Evolutionary conservation across 495 filamentous ascomycete species (phyloP).

Genomic region (Talaromyces adpressus): DNA sequence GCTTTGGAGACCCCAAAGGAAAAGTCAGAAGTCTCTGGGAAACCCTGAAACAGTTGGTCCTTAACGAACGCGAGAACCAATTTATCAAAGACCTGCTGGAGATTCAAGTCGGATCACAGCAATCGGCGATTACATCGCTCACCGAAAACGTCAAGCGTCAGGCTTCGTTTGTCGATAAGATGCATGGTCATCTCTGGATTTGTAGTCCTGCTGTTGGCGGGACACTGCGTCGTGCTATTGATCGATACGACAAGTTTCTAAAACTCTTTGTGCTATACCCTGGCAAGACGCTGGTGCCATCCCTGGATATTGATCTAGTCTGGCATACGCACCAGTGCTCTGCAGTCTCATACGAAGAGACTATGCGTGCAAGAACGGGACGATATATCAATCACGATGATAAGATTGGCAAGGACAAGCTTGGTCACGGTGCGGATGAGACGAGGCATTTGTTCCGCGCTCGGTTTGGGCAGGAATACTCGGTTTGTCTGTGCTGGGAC

Average conservation of each 20-base stretch:
- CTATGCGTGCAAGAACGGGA: constrained; percentile 8
- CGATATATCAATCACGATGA: constrained; percentile 18
- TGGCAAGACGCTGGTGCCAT: constrained; percentile 16
- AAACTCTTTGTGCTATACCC: constrained; percentile 17
- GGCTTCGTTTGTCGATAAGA: constrained; percentile 19
- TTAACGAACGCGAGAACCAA: background rate
- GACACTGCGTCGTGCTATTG: constrained; percentile 14
- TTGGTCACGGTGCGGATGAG: constrained; percentile 9
- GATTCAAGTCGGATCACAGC: background rate
- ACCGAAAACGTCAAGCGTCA: constrained; percentile 15
- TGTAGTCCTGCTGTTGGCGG: constrained; percentile 22
- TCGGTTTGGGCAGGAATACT: constrained; percentile 11
- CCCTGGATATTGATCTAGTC: constrained; percentile 19
- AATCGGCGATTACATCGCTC: background rate
- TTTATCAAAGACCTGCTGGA: background rate
- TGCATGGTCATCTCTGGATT: constrained; percentile 22
- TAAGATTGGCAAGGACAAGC: constrained; percentile 6
- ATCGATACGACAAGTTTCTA: constrained; percentile 24
- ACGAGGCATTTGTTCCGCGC: constrained; percentile 13
- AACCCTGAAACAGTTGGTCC: background rate
- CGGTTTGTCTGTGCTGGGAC: constrained; percentile 8
- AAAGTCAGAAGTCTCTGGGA: constrained; percentile 1
- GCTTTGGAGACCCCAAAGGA: background rate
- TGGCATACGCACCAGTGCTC: constrained; percentile 44
- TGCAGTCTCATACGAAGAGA: constrained; percentile 10